Base-by-base conservation (phyloP, 805 yeast species). In the Yamadazyma takamatsuzukensis region DNA sequence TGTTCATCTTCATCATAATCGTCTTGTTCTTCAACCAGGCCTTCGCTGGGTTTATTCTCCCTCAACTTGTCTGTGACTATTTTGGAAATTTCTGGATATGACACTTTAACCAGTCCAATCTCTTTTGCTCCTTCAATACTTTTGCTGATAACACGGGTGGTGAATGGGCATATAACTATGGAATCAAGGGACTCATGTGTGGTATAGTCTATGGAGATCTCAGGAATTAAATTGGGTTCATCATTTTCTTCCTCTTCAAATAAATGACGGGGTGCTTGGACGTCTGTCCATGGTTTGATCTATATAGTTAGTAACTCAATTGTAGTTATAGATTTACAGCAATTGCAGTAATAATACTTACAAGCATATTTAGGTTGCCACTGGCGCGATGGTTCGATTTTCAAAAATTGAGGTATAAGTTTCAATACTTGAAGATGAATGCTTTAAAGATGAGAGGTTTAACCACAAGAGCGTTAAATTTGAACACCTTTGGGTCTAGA, bases 1-100 rank as follows among this genome's bases (percentile, higher is more conserved):
- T 72, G 78, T 37, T 70, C 74, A 32, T 68, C 72, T 33, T 72
- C 77, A 40, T 72, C 74, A 37, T 53, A 70, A 8, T 68, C 73
- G 14, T 59, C 62, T 2, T 45, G 57, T 6, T 42, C 41, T 17
- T 33, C n/a, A 14, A 18, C n/a, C n/a, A n/a, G n/a, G n/a, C n/a
- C n/a, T n/a, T n/a, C n/a, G n/a, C n/a, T n/a, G n/a, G n/a, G 26
- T 10, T 24, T 7, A 24, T 10, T 10, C 9, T 24, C 9, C 13
- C 13, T 15, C 5, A 8, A 14, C 25, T 24, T 11, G 6, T 29
- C 27, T 2, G 15, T 25, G 12, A 24, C 24, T n/a, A 14, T 17
- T 4, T 25, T n/a, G 14, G 26, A n/a, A 2, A 34, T 30, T 14
- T 30, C 27, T 4, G 33, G 30, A 27, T 34, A 30, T 25, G 7